Evolutionary conservation across 345 rosid genomes (phyloP).

Genomic region (Passiflora organensis): DNA sequence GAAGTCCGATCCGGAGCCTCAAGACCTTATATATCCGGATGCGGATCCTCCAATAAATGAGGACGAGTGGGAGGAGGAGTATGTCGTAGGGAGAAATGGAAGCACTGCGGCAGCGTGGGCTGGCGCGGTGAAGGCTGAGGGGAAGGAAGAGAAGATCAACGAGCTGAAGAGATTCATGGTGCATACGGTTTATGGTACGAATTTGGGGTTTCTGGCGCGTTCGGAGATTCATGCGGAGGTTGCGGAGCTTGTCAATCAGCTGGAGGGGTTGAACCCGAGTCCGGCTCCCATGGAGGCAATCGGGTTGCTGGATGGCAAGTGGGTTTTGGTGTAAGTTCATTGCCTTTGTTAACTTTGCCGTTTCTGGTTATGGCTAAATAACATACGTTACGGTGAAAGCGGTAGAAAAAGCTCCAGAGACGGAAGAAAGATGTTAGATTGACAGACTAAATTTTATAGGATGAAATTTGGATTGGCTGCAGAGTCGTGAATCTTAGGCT

Average conservation of each 20-base stretch:
- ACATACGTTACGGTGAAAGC: too few relatives aligned
- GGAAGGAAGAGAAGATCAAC: conserved; percentile 21
- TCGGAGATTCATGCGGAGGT: conserved; percentile 76
- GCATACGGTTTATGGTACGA: conserved; percentile 75
- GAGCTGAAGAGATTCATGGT: conserved; percentile 80
- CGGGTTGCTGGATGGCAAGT: conserved; percentile 71
- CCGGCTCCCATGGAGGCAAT: conserved; percentile 60
- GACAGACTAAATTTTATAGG: too few relatives aligned
- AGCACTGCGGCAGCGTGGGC: too few relatives aligned
- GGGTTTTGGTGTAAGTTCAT: conserved; percentile 79
- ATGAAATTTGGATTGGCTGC: not conserved
- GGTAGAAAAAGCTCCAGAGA: too few relatives aligned
- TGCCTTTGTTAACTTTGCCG: not conserved
- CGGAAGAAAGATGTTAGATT: too few relatives aligned
- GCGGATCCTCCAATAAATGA: conserved; percentile 73
- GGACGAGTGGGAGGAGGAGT: conserved; percentile 76
- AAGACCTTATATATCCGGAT: conserved; percentile 37
- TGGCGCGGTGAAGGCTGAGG: too few relatives aligned
- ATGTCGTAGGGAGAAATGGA: conserved; percentile 12
- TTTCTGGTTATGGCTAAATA: too few relatives aligned
- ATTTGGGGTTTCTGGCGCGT: conserved; percentile 68
- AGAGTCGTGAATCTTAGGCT: too few relatives aligned
- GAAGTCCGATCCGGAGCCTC: conserved; percentile 36
- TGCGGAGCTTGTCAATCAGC: conserved; percentile 74
- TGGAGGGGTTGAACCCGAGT: conserved; percentile 79